A percentile compares a stretch with the other conserved stretches of the same genome.
phyloP scores from a whole-genome alignment of 495 filamentous ascomycete genomes.

The Achaetomiella virescens region DNA sequence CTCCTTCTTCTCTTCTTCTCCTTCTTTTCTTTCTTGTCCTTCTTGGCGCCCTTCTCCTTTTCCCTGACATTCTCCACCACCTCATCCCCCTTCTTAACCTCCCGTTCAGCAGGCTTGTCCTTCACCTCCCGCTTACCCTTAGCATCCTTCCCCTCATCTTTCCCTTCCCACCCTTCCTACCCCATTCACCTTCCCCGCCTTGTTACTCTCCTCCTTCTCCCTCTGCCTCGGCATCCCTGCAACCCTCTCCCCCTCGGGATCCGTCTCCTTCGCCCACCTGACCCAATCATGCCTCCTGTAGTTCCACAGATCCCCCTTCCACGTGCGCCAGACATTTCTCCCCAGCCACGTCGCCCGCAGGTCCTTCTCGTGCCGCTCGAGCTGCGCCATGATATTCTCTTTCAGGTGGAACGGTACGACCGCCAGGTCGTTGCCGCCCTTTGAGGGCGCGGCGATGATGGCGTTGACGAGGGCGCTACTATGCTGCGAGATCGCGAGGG shows the following conservation, averaged over 20 bases:
- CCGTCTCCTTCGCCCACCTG: conserved; percentile 54
- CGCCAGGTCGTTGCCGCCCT: conserved; percentile 28
- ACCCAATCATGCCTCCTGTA: conserved; percentile 64
- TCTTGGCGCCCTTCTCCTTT: conserved; percentile 7
- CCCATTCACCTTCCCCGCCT: neutral
- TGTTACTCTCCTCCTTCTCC: conserved; percentile 4
- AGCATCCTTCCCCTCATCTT: neutral
- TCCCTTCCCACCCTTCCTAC: neutral
- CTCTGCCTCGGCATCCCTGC: conserved; percentile 19
- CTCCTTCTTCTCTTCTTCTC: conserved; percentile 1
- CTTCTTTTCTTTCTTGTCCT: conserved; percentile 6
- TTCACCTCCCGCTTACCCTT: neutral
- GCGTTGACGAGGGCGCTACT: conserved; percentile 76
- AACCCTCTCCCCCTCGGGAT: conserved; percentile 27
- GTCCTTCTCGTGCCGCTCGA: conserved; percentile 49
- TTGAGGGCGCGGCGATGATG: conserved; percentile 58
- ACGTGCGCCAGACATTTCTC: conserved; percentile 81
- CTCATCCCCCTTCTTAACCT: no score
- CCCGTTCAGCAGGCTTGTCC: no score
- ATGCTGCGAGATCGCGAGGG: conserved; percentile 61
- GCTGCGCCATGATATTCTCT: conserved; percentile 42
- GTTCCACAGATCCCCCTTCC: conserved; percentile 77
- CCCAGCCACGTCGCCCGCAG: conserved; percentile 72
- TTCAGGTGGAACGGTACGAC: conserved; percentile 49
- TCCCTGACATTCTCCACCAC: conserved; percentile 12